Conservation (phyloP, 345 rosid genomes). For the Hibiscus trionum region DNA sequence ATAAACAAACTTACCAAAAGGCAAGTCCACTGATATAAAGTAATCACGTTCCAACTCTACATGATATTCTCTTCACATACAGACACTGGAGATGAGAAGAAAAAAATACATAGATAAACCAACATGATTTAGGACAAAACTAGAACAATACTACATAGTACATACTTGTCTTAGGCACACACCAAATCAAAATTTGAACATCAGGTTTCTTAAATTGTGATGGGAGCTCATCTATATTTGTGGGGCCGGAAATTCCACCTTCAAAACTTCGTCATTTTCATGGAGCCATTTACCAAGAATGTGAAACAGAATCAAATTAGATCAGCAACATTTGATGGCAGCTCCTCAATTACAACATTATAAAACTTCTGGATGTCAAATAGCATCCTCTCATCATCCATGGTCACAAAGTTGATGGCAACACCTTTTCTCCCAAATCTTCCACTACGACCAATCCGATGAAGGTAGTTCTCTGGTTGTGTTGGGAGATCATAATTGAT, state of each 20-base stretch:
- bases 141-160: background rate
- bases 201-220: slow-evolving; percentile 8
- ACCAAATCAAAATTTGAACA: slow-evolving; percentile 16
- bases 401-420: slow-evolving; percentile 22
- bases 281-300: slow-evolving; percentile 11
- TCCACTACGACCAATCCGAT: slow-evolving; percentile 32
- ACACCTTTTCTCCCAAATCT: slow-evolving; percentile 32
- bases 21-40: background rate
- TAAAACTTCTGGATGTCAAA: slow-evolving; percentile 15
- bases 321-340: slow-evolving; percentile 17
- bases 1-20: no score
- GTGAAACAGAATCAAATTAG: slow-evolving; percentile 12
- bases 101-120: background rate
- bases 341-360: slow-evolving; percentile 13
- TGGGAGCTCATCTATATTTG: slow-evolving; percentile 5
- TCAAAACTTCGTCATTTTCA: background rate
- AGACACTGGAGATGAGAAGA: no score
- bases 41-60: no score
- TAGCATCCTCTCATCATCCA: slow-evolving; percentile 19
- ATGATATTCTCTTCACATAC: no score
- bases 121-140: slow-evolving; percentile 7
- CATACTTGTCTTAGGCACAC: background rate
- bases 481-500: slow-evolving; percentile 32
- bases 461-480: slow-evolving; percentile 30
- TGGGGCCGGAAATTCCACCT: background rate